Conservation (phyloP, 2,329 filamentous ascomycete species). For the Thermothelomyces thermophilus region DNA sequence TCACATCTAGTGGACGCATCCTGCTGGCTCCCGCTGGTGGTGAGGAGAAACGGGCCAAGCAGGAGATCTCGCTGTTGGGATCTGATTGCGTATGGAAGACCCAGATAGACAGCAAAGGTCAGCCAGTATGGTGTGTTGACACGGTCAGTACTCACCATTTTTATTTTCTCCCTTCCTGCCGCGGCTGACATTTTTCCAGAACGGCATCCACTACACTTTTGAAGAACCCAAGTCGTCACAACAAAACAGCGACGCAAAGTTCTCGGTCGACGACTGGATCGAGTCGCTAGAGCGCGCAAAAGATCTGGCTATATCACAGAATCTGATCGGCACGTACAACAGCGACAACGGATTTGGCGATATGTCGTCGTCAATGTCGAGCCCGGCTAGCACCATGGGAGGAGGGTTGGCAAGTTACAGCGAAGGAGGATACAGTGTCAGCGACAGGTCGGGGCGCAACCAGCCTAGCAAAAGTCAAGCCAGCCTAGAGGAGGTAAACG, state of each 20-base stretch:
- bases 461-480: slow-evolving; percentile 55
- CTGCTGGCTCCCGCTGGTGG: slow-evolving; percentile 86
- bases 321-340: slow-evolving; percentile 57
- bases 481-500: slow-evolving; percentile 41
- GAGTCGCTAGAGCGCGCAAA: slow-evolving; percentile 80
- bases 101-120: slow-evolving; percentile 77
- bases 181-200: slow-evolving; percentile 42
- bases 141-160: slow-evolving; percentile 65
- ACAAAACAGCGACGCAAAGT: slow-evolving; percentile 53
- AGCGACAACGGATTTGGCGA: slow-evolving; percentile 62
- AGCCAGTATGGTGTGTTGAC: slow-evolving; percentile 84
- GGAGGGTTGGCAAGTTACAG: slow-evolving; percentile 45
- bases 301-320: slow-evolving; percentile 74
- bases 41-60: slow-evolving; percentile 91
- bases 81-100: slow-evolving; percentile 72
- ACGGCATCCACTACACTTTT: slow-evolving; percentile 84
- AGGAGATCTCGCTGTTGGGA: slow-evolving; percentile 77
- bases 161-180: slow-evolving; percentile 5
- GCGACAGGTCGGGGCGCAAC: slow-evolving; percentile 49
- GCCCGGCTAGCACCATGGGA: slow-evolving; percentile 67
- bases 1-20: slow-evolving; percentile 85
- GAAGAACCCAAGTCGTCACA: slow-evolving; percentile 76
- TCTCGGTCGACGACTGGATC: slow-evolving; percentile 83
- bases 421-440: slow-evolving; percentile 40
- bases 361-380: slow-evolving; percentile 66